phyloP scores from a whole-genome alignment of 495 filamentous ascomycete genomes.

The Opeltia flavorubescens region DNA sequence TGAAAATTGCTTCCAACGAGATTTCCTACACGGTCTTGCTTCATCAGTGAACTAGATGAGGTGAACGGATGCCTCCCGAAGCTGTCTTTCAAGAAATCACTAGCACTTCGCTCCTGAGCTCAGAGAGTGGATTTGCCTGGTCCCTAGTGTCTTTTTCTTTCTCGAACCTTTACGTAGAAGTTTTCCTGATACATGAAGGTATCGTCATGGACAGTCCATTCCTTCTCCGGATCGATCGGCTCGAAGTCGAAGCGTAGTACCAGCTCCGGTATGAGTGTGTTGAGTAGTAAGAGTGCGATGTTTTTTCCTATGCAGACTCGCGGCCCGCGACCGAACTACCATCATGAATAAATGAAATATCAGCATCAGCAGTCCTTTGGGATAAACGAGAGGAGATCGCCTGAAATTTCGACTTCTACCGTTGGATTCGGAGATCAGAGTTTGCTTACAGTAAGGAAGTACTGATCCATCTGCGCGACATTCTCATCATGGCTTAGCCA shows the following conservation, averaged over 20 bases:
- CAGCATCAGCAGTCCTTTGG: background rate
- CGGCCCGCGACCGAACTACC: slow-evolving; percentile 32
- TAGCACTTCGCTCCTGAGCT: no score
- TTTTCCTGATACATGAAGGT: background rate
- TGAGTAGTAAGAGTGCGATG: slow-evolving; percentile 33
- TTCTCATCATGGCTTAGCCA: slow-evolving; percentile 21
- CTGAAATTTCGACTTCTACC: no score
- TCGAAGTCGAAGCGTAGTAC: slow-evolving; percentile 29
- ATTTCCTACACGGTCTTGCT: no score
- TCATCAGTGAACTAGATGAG: no score
- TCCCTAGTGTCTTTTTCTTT: no score
- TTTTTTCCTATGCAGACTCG: slow-evolving; percentile 34
- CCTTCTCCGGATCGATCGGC: background rate
- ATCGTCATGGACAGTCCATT: background rate
- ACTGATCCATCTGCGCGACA: slow-evolving; percentile 7
- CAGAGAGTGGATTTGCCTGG: no score
- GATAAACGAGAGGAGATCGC: background rate
- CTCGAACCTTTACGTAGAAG: background rate
- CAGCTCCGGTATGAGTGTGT: slow-evolving; percentile 32
- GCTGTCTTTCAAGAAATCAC: no score
- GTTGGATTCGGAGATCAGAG: background rate
- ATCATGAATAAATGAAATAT: no score
- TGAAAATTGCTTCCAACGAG: no score
- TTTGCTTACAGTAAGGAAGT: slow-evolving; percentile 7
- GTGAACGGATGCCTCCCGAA: no score